A percentile compares a stretch with the other conserved stretches of the same genome.
phyloP scores from a whole-genome alignment of 2,329 filamentous ascomycete genomes.

The Botryotinia calthae region DNA sequence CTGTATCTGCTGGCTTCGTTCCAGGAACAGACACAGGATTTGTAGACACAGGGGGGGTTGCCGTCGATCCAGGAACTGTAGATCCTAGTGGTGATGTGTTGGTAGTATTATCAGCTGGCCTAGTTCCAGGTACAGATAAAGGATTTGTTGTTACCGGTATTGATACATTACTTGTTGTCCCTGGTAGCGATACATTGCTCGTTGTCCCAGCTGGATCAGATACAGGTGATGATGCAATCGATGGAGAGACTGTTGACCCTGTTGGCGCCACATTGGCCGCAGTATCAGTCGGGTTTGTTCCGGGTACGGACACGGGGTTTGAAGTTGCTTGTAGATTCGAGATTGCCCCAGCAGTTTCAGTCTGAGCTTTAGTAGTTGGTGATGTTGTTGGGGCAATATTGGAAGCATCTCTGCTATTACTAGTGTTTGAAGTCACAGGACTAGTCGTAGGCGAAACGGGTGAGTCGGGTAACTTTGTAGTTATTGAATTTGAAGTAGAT shows the following conservation, averaged over 20 bases:
- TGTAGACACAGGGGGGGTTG: not conserved
- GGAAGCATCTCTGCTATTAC: not conserved
- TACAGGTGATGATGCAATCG: not conserved
- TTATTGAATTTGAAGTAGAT: not conserved
- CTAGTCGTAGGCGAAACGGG: too few relatives aligned
- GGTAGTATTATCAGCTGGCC: not conserved
- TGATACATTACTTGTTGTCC: not conserved
- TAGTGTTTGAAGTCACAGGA: not conserved
- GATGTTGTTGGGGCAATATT: not conserved
- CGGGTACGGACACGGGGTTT: not conserved
- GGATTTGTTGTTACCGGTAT: not conserved
- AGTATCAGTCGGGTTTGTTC: not conserved
- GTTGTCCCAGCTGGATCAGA: not conserved
- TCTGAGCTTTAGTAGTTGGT: not conserved
- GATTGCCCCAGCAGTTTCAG: not conserved
- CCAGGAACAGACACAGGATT: not conserved
- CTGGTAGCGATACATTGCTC: not conserved
- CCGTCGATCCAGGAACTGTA: not conserved
- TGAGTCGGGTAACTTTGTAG: not conserved
- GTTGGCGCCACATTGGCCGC: not conserved
- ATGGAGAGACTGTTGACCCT: not conserved
- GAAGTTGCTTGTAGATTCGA: conserved; percentile 9
- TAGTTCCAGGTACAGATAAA: not conserved
- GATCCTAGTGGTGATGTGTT: not conserved
- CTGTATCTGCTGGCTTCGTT: not conserved